A percentile compares a stretch with the other conserved stretches of the same genome.
Evolutionary conservation across 441 rosid genomes (phyloP).

Genomic region (Adansonia gregorii): DNA sequence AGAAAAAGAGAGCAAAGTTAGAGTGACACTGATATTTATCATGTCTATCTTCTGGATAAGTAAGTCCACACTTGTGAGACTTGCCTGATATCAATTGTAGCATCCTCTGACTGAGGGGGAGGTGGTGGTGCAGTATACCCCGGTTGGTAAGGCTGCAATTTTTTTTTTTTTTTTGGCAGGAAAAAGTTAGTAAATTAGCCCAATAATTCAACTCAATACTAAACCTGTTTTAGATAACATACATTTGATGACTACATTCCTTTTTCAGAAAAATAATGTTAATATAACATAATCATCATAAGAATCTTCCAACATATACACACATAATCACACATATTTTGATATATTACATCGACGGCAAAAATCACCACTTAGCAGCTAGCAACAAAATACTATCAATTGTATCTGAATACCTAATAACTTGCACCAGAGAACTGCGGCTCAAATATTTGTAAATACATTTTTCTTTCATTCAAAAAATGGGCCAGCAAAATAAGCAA

Average conservation of each 20-base stretch:
- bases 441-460: neutral
- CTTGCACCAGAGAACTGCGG: neutral
- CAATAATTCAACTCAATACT: slow-evolving; percentile 4
- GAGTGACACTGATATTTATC: slow-evolving; percentile 3
- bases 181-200: slow-evolving; percentile 24
- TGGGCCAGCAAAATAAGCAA: neutral
- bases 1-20: neutral
- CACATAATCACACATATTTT: neutral
- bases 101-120: slow-evolving; percentile 48
- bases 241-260: neutral
- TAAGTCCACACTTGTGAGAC: slow-evolving; percentile 21
- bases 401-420: neutral
- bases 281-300: neutral
- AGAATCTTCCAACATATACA: slow-evolving; percentile 3
- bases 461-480: neutral
- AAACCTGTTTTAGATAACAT: neutral
- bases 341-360: neutral
- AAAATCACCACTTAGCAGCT: neutral
- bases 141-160: slow-evolving; percentile 60
- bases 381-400: neutral
- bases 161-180: slow-evolving; percentile 16
- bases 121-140: slow-evolving; percentile 75
- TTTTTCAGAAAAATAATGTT: neutral
- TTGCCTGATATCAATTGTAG: slow-evolving; percentile 68
- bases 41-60: neutral